A percentile compares a stretch with the other conserved stretches of the same genome.
These are phyloP conservation scores for Amaranthus tricolor DNA, from an alignment of 179 eudicot genomes.

Conservation along the genomic window DNA sequence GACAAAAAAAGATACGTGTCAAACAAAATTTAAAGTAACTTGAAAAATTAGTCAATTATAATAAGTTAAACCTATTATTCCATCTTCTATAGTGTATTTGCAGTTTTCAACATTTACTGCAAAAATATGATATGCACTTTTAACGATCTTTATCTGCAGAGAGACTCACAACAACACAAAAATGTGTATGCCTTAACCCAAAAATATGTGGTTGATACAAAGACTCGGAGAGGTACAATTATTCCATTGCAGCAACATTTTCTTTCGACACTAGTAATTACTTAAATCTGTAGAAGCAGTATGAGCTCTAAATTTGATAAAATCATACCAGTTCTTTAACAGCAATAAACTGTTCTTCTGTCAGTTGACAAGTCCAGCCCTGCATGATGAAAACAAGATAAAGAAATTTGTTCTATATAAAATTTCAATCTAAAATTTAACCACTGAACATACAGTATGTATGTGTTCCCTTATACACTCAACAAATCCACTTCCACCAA, in stretches of 20 bases:
- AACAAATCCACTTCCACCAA: constrained; percentile 98
- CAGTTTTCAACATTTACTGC: neutral
- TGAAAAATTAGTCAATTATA: neutral
- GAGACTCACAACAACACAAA: too few species aligned
- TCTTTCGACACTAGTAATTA: neutral
- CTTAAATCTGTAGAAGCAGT: neutral
- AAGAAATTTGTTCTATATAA: constrained; percentile 4
- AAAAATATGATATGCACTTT: neutral
- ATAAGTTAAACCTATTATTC: neutral
- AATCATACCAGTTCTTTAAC: constrained; percentile 90
- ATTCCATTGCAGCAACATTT: neutral
- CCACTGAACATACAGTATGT: constrained; percentile 66
- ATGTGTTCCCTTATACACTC: constrained; percentile 99
- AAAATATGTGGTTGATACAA: neutral
- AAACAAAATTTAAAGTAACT: neutral
- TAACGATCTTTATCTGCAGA: neutral
- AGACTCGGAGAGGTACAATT: neutral
- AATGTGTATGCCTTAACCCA: neutral
- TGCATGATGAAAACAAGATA: constrained; percentile 31
- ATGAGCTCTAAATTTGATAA: neutral
- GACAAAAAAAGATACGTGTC: neutral
- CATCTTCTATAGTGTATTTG: neutral
- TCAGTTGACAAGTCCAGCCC: constrained; percentile 93
- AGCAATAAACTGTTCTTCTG: constrained; percentile 97
- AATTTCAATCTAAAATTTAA: neutral